These are phyloP conservation scores for Cordyceps fumosorosea DNA, from an alignment of 2,329 filamentous ascomycete genomes.

Conservation along the genomic window DNA sequence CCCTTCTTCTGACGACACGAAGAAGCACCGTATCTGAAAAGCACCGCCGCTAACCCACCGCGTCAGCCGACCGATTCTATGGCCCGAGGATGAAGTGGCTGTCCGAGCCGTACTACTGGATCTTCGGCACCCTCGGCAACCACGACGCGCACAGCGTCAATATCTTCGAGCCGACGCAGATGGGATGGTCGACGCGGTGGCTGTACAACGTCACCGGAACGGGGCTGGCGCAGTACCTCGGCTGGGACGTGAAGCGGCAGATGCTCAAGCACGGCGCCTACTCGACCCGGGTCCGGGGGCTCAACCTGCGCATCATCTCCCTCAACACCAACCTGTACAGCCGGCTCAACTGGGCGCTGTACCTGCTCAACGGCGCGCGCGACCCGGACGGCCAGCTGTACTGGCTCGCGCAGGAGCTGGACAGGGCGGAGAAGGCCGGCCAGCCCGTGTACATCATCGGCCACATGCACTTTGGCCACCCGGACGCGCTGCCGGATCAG, in stretches of 20 bases:
- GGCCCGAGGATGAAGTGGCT: no score
- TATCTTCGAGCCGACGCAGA: conserved; percentile 38
- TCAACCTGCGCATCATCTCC: conserved; percentile 50
- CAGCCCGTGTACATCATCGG: conserved; percentile 54
- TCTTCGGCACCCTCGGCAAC: conserved; percentile 51
- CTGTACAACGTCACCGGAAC: conserved; percentile 43
- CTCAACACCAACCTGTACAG: conserved; percentile 58
- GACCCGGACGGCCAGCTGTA: conserved; percentile 47
- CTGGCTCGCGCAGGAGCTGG: conserved; percentile 48
- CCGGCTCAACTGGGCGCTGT: conserved; percentile 49
- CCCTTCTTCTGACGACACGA: conserved; percentile 23
- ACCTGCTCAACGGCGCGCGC: conserved; percentile 40
- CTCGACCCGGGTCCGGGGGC: conserved; percentile 37
- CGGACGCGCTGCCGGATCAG: conserved; percentile 45
- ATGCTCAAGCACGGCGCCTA: conserved; percentile 42
- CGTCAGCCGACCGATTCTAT: no score
- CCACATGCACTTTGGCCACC: conserved; percentile 47
- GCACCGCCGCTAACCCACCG: no score
- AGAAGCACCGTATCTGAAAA: conserved; percentile 24
- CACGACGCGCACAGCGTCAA: conserved; percentile 50
- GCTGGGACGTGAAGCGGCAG: conserved; percentile 23
- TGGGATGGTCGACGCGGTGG: conserved; percentile 40
- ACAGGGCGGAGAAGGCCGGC: conserved; percentile 42
- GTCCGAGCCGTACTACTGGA: conserved; percentile 28
- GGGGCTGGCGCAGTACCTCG: conserved; percentile 43